phyloP scores from a whole-genome alignment of 2,329 filamentous ascomycete genomes.

The Penicillium freii region DNA sequence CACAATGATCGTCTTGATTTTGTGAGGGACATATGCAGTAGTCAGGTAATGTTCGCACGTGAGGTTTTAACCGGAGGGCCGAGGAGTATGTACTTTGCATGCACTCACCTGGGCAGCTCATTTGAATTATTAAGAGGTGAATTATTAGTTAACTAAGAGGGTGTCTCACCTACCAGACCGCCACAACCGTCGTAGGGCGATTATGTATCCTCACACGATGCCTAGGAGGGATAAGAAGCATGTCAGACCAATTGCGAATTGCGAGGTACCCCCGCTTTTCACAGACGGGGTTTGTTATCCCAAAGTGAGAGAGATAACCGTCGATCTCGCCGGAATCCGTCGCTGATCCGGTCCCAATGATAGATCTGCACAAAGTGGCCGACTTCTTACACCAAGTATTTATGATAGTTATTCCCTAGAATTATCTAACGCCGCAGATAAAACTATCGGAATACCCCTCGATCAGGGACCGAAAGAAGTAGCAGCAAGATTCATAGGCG shows the following conservation, averaged over 20 bases:
- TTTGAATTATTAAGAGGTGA: background rate
- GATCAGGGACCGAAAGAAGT: background rate
- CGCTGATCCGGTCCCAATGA: background rate
- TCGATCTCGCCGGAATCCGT: conserved; percentile 11
- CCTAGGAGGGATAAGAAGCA: conserved; percentile 4
- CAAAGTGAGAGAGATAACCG: background rate
- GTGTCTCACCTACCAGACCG: background rate
- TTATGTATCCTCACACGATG: background rate
- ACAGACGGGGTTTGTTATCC: background rate
- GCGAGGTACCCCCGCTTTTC: background rate
- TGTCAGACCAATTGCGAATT: background rate
- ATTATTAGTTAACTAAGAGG: too few relatives aligned
- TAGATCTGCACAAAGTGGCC: background rate
- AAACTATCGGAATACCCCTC: background rate
- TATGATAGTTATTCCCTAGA: background rate
- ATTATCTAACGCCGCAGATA: background rate
- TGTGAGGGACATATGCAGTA: background rate
- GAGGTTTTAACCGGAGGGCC: too few relatives aligned
- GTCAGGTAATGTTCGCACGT: background rate
- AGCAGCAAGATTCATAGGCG: background rate
- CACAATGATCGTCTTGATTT: background rate
- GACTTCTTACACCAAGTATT: background rate
- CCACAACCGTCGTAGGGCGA: background rate
- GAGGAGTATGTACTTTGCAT: background rate
- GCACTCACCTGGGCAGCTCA: too few relatives aligned